A percentile compares a stretch with the other conserved stretches of the same genome.
Evolutionary conservation across 2,329 filamentous ascomycete species (phyloP).

Genomic region (Camillea tinctor): DNA sequence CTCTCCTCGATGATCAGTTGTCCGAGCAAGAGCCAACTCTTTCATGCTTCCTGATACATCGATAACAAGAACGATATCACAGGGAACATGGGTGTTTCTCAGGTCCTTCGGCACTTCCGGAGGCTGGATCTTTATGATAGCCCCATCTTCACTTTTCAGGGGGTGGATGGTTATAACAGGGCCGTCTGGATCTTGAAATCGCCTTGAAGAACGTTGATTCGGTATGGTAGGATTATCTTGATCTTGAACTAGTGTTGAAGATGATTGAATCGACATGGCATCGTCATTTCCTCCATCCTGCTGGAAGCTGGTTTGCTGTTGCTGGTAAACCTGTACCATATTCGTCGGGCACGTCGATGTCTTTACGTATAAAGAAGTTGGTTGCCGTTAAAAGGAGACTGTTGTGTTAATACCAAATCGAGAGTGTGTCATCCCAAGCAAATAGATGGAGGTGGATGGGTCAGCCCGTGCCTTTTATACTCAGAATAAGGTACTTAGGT

Average conservation of each 20-base stretch:
- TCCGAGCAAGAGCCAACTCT: conserved; percentile 44
- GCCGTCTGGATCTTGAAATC: conserved; percentile 1
- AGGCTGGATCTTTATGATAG: conserved; percentile 47
- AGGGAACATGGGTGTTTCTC: conserved; percentile 44
- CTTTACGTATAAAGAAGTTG: too few species aligned
- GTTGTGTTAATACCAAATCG: too few species aligned
- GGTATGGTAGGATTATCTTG: conserved; percentile 12
- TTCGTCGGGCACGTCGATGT: too few species aligned
- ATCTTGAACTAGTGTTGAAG: not conserved
- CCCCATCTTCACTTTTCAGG: conserved; percentile 36
- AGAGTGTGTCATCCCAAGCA: too few species aligned
- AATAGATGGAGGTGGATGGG: too few species aligned
- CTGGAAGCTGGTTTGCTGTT: too few species aligned
- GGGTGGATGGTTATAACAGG: conserved; percentile 37
- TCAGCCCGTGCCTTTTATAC: too few species aligned
- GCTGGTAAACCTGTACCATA: too few species aligned
- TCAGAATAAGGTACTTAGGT: too few species aligned
- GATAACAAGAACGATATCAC: conserved; percentile 61
- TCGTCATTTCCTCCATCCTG: too few species aligned
- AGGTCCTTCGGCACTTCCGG: conserved; percentile 35
- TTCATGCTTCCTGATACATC: conserved; percentile 61
- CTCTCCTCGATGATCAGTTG: conserved; percentile 34
- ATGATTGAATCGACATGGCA: not conserved
- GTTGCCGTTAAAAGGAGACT: too few species aligned
- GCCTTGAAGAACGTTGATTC: too few species aligned